These are phyloP conservation scores for Trypanosoma scelopori DNA, from an alignment of 208 protist genomes.

Conservation along the genomic window DNA sequence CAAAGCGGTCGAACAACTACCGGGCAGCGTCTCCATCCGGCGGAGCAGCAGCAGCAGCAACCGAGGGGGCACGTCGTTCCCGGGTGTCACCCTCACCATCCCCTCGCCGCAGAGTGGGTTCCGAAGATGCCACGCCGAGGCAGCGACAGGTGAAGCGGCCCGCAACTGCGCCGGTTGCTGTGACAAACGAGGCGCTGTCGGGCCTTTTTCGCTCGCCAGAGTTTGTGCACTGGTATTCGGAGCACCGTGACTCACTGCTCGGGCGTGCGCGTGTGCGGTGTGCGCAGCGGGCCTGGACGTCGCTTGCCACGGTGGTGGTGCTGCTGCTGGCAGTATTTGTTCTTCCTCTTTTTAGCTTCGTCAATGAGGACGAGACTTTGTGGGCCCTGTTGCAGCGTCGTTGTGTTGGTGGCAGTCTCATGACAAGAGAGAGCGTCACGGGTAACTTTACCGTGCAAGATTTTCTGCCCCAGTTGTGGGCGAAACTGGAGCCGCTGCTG, in stretches of 20 bases:
- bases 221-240: slow-evolving; percentile 61
- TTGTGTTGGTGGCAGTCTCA: not conserved
- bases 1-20: not conserved
- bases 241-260: slow-evolving; percentile 45
- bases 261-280: slow-evolving; percentile 40
- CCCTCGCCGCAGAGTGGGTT: not conserved
- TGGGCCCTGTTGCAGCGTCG: slow-evolving; percentile 16
- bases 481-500: slow-evolving; percentile 28
- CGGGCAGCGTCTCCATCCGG: no score
- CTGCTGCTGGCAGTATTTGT: slow-evolving; percentile 38
- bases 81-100: not conserved
- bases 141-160: slow-evolving; percentile 12
- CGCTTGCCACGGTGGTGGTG: slow-evolving; percentile 33
- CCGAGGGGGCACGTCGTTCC: no score
- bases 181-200: slow-evolving; percentile 44
- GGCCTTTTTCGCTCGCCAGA: slow-evolving; percentile 44
- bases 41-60: no score
- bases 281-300: slow-evolving; percentile 34
- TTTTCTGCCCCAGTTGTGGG: not conserved
- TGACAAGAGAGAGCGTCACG: not conserved
- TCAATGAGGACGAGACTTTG: slow-evolving; percentile 28
- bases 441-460: no score
- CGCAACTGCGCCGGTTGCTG: slow-evolving; percentile 13
- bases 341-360: slow-evolving; percentile 68
- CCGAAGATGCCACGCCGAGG: not conserved